These are phyloP conservation scores for Fusarium tuaranense DNA, from an alignment of 2,329 filamentous ascomycete species.

Conservation along the genomic window DNA sequence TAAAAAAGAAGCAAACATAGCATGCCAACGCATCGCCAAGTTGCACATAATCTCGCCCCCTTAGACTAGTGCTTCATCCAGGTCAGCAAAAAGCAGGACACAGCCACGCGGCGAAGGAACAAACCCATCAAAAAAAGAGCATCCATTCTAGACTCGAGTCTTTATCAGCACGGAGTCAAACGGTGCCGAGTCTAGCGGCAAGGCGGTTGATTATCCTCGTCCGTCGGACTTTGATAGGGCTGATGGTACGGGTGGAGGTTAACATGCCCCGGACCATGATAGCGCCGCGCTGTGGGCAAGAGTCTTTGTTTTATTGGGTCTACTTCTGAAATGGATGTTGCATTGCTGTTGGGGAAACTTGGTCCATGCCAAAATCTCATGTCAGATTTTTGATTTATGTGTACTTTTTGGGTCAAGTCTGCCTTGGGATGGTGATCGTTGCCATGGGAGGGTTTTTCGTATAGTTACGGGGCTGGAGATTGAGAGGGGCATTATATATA, in stretches of 20 bases:
- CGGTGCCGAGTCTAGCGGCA: background rate
- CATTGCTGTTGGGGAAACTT: background rate
- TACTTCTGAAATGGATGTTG: background rate
- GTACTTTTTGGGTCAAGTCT: background rate
- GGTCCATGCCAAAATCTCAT: conserved; percentile 16
- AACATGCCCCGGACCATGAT: background rate
- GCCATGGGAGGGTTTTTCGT: background rate
- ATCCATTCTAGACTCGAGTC: background rate
- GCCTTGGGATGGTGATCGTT: background rate
- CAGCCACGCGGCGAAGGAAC: background rate
- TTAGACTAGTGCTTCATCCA: background rate
- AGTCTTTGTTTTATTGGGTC: background rate
- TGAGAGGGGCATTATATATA: background rate
- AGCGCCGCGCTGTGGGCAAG: background rate
- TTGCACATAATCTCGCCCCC: background rate
- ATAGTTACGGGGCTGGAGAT: background rate
- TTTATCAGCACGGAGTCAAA: background rate
- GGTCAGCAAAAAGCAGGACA: background rate
- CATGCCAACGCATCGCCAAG: background rate
- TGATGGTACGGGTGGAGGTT: conserved; percentile 1
- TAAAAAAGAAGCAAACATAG: background rate
- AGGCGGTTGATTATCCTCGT: background rate
- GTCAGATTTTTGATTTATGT: conserved; percentile 16
- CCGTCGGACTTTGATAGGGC: conserved; percentile 7
- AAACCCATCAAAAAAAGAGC: background rate